These are phyloP conservation scores for Colletotrichum paranaense DNA, from an alignment of 2,329 filamentous ascomycete species.

Conservation along the genomic window DNA sequence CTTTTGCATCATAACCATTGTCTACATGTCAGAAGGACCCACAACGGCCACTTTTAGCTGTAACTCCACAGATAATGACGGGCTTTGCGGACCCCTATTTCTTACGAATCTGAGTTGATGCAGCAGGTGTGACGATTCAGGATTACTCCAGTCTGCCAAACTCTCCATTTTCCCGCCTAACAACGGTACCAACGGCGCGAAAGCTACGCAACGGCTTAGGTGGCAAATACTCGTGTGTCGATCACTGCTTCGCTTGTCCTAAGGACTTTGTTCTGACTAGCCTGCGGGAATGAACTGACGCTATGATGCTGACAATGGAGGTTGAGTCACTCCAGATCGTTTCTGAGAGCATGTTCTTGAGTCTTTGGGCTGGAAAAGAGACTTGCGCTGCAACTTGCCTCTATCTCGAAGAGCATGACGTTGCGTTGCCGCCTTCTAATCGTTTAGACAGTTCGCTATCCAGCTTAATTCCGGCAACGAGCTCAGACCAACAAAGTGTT, in stretches of 20 bases:
- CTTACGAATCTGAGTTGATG: not conserved
- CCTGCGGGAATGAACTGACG: not conserved
- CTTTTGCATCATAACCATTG: constrained; percentile 20
- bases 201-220: constrained; percentile 8
- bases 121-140: not conserved
- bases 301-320: constrained; percentile 20
- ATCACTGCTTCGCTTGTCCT: not conserved
- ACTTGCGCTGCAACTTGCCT: not conserved
- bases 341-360: not conserved
- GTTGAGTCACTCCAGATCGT: not conserved
- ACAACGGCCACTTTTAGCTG: not conserved
- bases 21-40: not conserved
- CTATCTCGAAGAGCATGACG: not conserved
- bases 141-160: not conserved
- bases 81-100: not conserved
- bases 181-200: constrained; percentile 11
- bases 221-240: constrained; percentile 28
- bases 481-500: not conserved
- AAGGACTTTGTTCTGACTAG: not conserved
- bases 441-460: not conserved
- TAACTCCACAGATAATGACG: not conserved
- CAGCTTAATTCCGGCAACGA: not conserved
- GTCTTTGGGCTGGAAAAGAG: not conserved
- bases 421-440: not conserved
- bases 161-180: not conserved